Base-by-base conservation (phyloP, 768 basidiomycete species). In the Kwoniella shandongensis region DNA sequence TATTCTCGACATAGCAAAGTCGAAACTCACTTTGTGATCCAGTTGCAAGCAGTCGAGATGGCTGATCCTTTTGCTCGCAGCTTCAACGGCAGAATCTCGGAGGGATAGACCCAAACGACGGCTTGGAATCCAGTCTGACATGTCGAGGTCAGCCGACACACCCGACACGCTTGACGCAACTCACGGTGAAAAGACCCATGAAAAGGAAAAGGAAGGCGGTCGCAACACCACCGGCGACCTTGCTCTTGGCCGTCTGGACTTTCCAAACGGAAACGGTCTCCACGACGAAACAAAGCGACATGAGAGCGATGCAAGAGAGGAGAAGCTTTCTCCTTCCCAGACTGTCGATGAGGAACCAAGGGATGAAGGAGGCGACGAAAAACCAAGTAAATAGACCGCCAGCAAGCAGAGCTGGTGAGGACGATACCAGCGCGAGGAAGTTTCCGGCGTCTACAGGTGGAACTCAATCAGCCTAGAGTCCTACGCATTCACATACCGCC, bases 291-390 rank as follows among this genome's bases (percentile, higher is more conserved):
- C 44, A 53, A 5, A 36, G 27, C 3, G 67, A 51, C 70, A 69
- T 72, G 20, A 61, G 60, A n/a, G 65, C 51, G 58, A 72, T 67
- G 44, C 64, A 64, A 13, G 59, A 54, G 12, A 72, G 58, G 22
- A 72, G 36, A 11, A 72, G 57, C 32, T 63, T 60, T 25, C 70
- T 30, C 18, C 72, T 57, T 3, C 72, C 72, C n/a, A 67, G 51
- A 12, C 52, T 40, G 54, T 74, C 72, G 61, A 74, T 74, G 53
- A 74, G 54, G 29, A 63, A 55, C 70, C 70, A 72, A 6, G 72
- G 72, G 47, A 74, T 72, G 63, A 72, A 74, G n/a, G 72, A 74
- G 20, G 70, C 70, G 49, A 71, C 57, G 58, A 74, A 74, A 64
- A 74, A 74, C 70, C 72, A 74, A 13, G 66, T 71, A 57, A 72